Conservation (phyloP, 176 grass and related monocot genomes). For the Raddia distichophylla region DNA sequence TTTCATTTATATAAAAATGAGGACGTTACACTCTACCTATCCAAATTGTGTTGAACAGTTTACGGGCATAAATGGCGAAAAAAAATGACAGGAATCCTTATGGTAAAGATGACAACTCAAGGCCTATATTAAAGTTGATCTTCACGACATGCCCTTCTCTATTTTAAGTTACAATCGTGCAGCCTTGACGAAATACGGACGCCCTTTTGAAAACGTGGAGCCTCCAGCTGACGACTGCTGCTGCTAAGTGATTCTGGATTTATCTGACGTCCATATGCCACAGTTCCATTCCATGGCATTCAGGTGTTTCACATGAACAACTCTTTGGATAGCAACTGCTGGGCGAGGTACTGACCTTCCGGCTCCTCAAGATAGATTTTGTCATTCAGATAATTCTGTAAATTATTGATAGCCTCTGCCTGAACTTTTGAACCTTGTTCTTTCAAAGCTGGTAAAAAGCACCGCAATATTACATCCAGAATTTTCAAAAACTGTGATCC, state of each 20-base stretch:
- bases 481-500: slow-evolving; percentile 80
- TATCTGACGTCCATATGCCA: background rate
- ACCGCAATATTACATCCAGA: slow-evolving; percentile 56
- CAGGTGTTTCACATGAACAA: slow-evolving; percentile 37
- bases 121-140: background rate
- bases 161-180: background rate
- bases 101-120: background rate
- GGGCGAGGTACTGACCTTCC: slow-evolving; percentile 67
- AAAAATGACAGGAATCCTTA: background rate
- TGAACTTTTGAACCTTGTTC: slow-evolving; percentile 54
- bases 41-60: background rate
- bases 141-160: slow-evolving; percentile 4
- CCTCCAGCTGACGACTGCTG: background rate
- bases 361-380: slow-evolving; percentile 72
- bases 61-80: too few relatives aligned
- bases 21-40: too few relatives aligned
- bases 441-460: slow-evolving; percentile 73
- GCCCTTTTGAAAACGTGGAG: background rate
- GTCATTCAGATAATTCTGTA: slow-evolving; percentile 69
- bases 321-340: slow-evolving; percentile 53
- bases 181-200: background rate
- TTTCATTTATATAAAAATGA: too few relatives aligned
- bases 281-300: slow-evolving; percentile 4
- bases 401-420: slow-evolving; percentile 49
- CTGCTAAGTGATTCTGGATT: background rate